Evolutionary conservation across 2,329 filamentous ascomycete species (phyloP).

Genomic region (Fusarium odoratissimum): DNA sequence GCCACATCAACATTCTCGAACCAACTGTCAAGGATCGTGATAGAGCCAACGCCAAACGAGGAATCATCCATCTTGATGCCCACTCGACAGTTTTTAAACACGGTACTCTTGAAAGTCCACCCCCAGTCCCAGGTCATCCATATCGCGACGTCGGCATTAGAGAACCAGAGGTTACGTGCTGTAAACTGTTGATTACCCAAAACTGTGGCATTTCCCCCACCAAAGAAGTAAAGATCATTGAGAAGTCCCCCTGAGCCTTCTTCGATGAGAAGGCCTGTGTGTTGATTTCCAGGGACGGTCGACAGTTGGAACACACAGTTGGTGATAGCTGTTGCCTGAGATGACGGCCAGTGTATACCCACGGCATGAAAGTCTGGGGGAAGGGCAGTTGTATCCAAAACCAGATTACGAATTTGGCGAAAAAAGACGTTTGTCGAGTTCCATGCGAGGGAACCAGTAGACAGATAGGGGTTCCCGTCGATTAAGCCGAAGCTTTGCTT

Average conservation of each 20-base stretch:
- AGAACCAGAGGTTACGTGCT: constrained; percentile 75
- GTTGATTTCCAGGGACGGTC: constrained; percentile 57
- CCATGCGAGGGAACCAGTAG: constrained; percentile 56
- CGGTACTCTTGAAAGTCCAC: constrained; percentile 77
- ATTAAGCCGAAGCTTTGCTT: constrained; percentile 57
- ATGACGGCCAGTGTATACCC: constrained; percentile 76
- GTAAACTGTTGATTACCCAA: constrained; percentile 79
- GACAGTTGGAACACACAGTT: constrained; percentile 68
- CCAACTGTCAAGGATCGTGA: constrained; percentile 79
- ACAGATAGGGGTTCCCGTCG: constrained; percentile 60
- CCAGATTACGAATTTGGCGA: constrained; percentile 67
- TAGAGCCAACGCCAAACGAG: constrained; percentile 72
- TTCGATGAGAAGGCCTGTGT: constrained; percentile 71
- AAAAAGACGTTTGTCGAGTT: constrained; percentile 70
- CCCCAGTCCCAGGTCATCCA: constrained; percentile 82
- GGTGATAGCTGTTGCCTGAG: constrained; percentile 70
- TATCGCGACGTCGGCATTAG: constrained; percentile 72
- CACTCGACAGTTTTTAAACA: constrained; percentile 71
- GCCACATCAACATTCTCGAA: constrained; percentile 75
- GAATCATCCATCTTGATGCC: constrained; percentile 74
- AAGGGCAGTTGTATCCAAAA: constrained; percentile 65
- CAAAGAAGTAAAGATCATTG: constrained; percentile 76
- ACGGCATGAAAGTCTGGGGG: constrained; percentile 57
- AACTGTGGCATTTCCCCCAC: constrained; percentile 69
- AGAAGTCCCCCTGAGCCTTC: constrained; percentile 74